Conservation (phyloP, 1,284 basidiomycete genomes). For the Gastroboletus turbinatus region DNA sequence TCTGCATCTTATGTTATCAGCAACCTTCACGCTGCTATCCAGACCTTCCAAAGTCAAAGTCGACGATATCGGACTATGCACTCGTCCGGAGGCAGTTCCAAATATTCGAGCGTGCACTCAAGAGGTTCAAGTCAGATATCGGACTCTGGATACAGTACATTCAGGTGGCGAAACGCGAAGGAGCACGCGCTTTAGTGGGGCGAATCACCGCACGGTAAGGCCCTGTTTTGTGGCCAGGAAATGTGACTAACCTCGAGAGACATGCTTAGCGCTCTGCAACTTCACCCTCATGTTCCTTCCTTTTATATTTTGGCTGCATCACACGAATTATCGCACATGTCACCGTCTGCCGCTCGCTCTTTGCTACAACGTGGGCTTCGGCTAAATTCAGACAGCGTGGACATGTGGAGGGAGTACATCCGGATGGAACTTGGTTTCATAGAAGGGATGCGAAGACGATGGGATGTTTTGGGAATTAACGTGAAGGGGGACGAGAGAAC, state of each 20-base stretch:
- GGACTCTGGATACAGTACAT: slow-evolving; percentile 90
- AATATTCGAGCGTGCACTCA: slow-evolving; percentile 88
- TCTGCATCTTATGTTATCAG: slow-evolving; percentile 1
- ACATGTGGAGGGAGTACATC: slow-evolving; percentile 87
- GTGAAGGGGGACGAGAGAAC: slow-evolving; percentile 30
- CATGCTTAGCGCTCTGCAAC: slow-evolving; percentile 69
- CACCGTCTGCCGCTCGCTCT: slow-evolving; percentile 80
- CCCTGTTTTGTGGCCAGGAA: background rate
- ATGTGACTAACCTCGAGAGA: slow-evolving; percentile 10
- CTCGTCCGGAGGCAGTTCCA: slow-evolving; percentile 82
- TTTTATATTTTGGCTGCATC: slow-evolving; percentile 87
- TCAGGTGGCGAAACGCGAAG: slow-evolving; percentile 77
- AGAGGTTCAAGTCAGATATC: slow-evolving; percentile 87
- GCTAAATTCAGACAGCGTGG: slow-evolving; percentile 65
- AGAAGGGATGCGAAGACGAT: slow-evolving; percentile 79
- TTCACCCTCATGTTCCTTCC: slow-evolving; percentile 78
- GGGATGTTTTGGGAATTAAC: slow-evolving; percentile 73
- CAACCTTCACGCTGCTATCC: background rate
- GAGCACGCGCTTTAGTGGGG: slow-evolving; percentile 79
- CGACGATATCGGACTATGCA: slow-evolving; percentile 79
- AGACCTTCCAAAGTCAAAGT: slow-evolving; percentile 54
- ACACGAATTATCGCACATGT: slow-evolving; percentile 79
- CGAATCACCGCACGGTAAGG: slow-evolving; percentile 72
- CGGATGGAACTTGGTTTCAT: slow-evolving; percentile 91
- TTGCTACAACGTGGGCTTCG: slow-evolving; percentile 86